Percentiles rank a stretch among this genome's conserved stretches.
These are phyloP conservation scores for Talaromyces sp. DNA, from an alignment of 2,329 filamentous ascomycete genomes.

Conservation along the genomic window DNA sequence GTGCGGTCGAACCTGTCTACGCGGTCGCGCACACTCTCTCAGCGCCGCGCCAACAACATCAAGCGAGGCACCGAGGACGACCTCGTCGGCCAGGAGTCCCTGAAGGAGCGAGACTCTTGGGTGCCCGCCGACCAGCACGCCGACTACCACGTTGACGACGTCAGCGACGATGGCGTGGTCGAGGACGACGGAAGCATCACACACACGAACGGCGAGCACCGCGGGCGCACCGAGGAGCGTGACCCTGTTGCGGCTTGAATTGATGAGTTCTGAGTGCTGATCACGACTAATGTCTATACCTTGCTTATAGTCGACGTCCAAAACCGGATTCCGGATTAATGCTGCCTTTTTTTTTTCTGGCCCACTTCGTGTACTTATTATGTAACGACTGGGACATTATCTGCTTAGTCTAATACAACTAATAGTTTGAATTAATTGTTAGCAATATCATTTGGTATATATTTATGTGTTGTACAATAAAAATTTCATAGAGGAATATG, in stretches of 20 bases:
- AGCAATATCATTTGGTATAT: background rate
- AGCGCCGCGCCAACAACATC: slow-evolving; percentile 72
- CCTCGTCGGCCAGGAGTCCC: slow-evolving; percentile 75
- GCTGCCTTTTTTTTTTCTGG: background rate
- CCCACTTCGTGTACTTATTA: background rate
- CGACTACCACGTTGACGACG: slow-evolving; percentile 40
- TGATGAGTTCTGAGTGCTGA: background rate
- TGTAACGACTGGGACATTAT: background rate
- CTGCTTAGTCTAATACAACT: background rate
- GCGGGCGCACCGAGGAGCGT: slow-evolving; percentile 34
- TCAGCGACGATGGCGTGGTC: slow-evolving; percentile 34
- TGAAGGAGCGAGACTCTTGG: slow-evolving; percentile 77
- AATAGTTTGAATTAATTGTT: background rate
- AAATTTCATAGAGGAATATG: background rate
- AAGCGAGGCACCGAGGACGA: slow-evolving; percentile 65
- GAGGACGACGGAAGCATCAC: slow-evolving; percentile 30
- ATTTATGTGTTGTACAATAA: background rate
- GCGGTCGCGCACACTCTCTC: slow-evolving; percentile 80
- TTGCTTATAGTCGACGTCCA: background rate
- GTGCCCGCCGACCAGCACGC: slow-evolving; percentile 63
- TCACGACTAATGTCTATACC: background rate
- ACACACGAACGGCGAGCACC: slow-evolving; percentile 25
- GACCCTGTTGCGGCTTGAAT: slow-evolving; percentile 14
- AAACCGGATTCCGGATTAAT: background rate
- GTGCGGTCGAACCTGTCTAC: slow-evolving; percentile 83